These are phyloP conservation scores for Dendrobium nobile DNA, from an alignment of 106 monocot species.

Conservation along the genomic window DNA sequence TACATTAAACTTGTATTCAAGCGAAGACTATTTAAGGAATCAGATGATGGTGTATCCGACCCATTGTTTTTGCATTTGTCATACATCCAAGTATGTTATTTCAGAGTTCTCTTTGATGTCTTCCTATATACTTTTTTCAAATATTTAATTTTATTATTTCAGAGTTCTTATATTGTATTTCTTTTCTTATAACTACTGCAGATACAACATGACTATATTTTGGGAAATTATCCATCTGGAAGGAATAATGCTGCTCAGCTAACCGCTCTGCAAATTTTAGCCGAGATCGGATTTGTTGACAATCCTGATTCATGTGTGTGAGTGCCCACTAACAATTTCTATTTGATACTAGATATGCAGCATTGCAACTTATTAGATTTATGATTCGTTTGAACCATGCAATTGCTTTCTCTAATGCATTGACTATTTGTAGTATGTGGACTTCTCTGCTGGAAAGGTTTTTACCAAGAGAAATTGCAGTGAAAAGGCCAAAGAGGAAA, in stretches of 20 bases:
- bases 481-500: slow-evolving; percentile 72
- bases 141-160: neutral
- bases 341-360: neutral
- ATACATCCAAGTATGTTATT: slow-evolving; percentile 73
- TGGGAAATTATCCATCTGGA: slow-evolving; percentile 91
- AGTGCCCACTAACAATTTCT: slow-evolving; percentile 22
- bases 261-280: slow-evolving; percentile 81
- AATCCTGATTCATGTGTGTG: slow-evolving; percentile 76
- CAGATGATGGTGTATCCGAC: slow-evolving; percentile 86
- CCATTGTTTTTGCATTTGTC: slow-evolving; percentile 93
- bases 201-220: slow-evolving; percentile 95
- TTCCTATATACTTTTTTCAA: neutral
- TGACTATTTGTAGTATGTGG: slow-evolving; percentile 53
- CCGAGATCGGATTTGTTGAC: slow-evolving; percentile 72
- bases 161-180: neutral
- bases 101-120: neutral
- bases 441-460: slow-evolving; percentile 85
- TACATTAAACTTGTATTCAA: slow-evolving; percentile 90
- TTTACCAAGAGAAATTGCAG: slow-evolving; percentile 85
- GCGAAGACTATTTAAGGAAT: slow-evolving; percentile 84
- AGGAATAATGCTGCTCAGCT: slow-evolving; percentile 90
- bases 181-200: slow-evolving; percentile 18
- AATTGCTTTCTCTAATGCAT: neutral
- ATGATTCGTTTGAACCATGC: neutral
- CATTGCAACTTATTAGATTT: neutral